Evolutionary conservation across 2,329 filamentous ascomycete genomes (phyloP), one percentile per base, ranked within the genome.

Genomic region (Claviceps quebecensis): DNA sequence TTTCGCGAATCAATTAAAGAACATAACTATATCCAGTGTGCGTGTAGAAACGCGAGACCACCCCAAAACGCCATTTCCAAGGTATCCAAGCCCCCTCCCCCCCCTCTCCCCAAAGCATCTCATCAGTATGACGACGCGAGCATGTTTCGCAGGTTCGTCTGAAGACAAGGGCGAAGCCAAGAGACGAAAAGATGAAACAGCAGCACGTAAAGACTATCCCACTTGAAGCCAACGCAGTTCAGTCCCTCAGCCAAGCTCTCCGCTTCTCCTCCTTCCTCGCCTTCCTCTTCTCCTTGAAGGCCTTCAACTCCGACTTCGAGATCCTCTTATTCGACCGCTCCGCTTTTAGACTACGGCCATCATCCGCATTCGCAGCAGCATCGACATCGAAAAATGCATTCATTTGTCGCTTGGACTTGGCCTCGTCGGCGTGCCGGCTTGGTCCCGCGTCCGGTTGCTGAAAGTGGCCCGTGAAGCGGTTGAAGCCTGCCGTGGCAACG

Each of bases 321-420:
- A 91, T 75, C 68, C 87, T 89, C 77, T 93, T 90, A 51, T 83
- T 81, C 53, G 86, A 83, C 51, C 93, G 77, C 72, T 98, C 93
- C 2, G 89, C 93, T 69, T 91, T 94, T 53, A 98, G 72, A 63
- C 90, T 96, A 53, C 84, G 80, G 2, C 93, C 93, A 59, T 95
- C 84, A 62, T 98, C 90, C 53, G 80, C 80, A 63, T 95, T 96
- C 4, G 90, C 91, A 3, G 89, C 90, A 4, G 89, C 87, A 66
- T 97, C 90, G 44, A 96, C 90, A 64, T 98, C 91, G 66, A 97
- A 98, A 69, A 84, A 97, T 41, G 89, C 87, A 63, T 87, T 86
- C 85, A 97, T 86, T 70, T 97, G 93, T 45, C 93, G 77, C 49
- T 75, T 76, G 54, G 84, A 84, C 74, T 95, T 96, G 63, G 87